These are phyloP conservation scores for Claviceps sp. DNA, from an alignment of 2,329 filamentous ascomycete genomes.

Conservation along the genomic window DNA sequence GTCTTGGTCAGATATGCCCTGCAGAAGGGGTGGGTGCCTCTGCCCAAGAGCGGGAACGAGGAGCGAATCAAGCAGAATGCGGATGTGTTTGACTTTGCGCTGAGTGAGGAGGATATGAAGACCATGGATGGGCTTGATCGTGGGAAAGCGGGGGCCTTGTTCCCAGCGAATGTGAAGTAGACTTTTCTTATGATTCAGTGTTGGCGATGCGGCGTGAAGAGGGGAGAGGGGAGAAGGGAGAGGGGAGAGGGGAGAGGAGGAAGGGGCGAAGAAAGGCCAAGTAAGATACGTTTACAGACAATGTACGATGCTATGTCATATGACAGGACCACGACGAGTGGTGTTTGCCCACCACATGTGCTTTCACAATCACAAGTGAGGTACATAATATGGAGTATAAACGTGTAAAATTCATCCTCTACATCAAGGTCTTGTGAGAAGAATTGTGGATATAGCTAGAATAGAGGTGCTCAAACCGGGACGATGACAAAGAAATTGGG, in stretches of 20 bases:
- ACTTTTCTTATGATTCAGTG: neutral
- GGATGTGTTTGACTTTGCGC: slow-evolving; percentile 45
- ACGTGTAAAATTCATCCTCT: no score
- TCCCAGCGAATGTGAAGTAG: slow-evolving; percentile 16
- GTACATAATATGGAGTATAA: no score
- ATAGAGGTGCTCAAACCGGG: no score
- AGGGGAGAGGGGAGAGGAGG: neutral
- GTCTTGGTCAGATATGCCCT: slow-evolving; percentile 55
- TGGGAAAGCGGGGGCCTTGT: slow-evolving; percentile 16
- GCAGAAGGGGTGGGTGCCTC: slow-evolving; percentile 55
- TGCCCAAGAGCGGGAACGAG: slow-evolving; percentile 51
- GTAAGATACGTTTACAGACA: no score
- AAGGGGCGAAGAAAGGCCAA: neutral
- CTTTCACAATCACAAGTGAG: no score
- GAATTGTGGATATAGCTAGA: no score
- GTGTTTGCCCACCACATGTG: no score
- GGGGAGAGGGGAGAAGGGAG: no score
- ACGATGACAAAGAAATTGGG: no score
- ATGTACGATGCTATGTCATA: no score
- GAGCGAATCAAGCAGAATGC: slow-evolving; percentile 47
- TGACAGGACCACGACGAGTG: no score
- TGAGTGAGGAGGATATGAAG: slow-evolving; percentile 43
- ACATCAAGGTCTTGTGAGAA: no score
- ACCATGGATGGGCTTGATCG: slow-evolving; percentile 17
- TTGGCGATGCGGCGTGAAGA: neutral